Conservation (phyloP, 257 asterid genomes). For the Nicotiana obtusifolia region DNA sequence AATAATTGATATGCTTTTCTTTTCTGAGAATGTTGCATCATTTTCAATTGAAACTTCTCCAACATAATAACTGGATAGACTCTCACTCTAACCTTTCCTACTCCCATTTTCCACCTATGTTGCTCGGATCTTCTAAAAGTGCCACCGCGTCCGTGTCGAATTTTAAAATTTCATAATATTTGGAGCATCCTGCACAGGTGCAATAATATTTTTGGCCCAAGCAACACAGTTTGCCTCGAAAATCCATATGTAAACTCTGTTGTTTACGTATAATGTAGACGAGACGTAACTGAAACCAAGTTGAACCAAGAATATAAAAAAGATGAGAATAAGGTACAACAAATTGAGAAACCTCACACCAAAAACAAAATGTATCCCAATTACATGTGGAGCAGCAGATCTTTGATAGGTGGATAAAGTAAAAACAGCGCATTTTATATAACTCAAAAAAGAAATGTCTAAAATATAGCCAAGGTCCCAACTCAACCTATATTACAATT, state of each 20-base stretch:
- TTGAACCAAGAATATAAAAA: neutral
- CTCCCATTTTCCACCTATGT: neutral
- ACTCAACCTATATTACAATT: constrained; percentile 13
- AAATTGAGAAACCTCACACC: neutral
- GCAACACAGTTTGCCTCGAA: neutral
- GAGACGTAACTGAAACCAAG: neutral
- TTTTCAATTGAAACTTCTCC: neutral
- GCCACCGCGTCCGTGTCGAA: no score
- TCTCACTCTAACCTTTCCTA: neutral
- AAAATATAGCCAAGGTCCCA: neutral
- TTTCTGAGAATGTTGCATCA: neutral
- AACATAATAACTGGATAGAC: neutral
- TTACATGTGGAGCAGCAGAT: neutral
- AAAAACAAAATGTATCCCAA: neutral
- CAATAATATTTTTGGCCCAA: neutral
- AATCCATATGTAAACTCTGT: neutral
- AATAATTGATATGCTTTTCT: neutral
- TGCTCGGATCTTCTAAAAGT: neutral
- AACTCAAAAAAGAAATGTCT: neutral
- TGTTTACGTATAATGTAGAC: neutral
- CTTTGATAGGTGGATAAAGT: neutral
- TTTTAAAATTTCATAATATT: neutral
- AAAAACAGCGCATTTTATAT: constrained; percentile 4
- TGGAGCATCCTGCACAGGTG: neutral
- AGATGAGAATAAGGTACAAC: neutral